Percentiles rank a stretch among this genome's conserved stretches.
phyloP scores from a whole-genome alignment of 306 rosid species.

The Trifolium dubium region DNA sequence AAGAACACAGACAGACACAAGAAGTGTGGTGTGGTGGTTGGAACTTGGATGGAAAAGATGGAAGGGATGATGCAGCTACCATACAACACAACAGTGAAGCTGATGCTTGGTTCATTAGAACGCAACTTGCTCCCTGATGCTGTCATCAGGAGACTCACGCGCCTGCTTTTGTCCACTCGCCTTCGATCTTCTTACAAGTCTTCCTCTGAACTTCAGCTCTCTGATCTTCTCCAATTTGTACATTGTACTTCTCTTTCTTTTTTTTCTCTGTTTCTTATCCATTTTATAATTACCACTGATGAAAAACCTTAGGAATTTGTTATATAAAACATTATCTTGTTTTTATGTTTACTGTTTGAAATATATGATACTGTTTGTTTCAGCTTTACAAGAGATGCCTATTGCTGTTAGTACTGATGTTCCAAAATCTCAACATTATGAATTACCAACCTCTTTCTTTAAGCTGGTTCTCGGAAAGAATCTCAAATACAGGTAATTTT shows the following conservation, averaged over 20 bases:
- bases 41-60: constrained; percentile 15
- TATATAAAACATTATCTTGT: neutral
- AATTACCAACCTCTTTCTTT: constrained; percentile 92
- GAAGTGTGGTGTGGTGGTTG: constrained; percentile 14
- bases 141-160: constrained; percentile 61
- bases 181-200: constrained; percentile 80
- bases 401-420: constrained; percentile 78
- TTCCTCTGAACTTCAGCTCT: constrained; percentile 68
- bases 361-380: constrained; percentile 27
- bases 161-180: constrained; percentile 68
- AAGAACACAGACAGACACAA: neutral
- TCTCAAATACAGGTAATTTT: constrained; percentile 80
- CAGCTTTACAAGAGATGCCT: constrained; percentile 87
- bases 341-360: neutral
- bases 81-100: constrained; percentile 58
- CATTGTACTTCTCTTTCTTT: constrained; percentile 46
- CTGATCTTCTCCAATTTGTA: constrained; percentile 61
- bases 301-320: neutral
- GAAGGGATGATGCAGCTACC: constrained; percentile 49
- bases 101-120: constrained; percentile 60
- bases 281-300: neutral
- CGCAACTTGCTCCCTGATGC: constrained; percentile 76
- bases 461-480: constrained; percentile 76
- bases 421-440: constrained; percentile 82
- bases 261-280: neutral